Conservation (phyloP, 352 stramenopile species). For the Phytophthora ohioensis region DNA sequence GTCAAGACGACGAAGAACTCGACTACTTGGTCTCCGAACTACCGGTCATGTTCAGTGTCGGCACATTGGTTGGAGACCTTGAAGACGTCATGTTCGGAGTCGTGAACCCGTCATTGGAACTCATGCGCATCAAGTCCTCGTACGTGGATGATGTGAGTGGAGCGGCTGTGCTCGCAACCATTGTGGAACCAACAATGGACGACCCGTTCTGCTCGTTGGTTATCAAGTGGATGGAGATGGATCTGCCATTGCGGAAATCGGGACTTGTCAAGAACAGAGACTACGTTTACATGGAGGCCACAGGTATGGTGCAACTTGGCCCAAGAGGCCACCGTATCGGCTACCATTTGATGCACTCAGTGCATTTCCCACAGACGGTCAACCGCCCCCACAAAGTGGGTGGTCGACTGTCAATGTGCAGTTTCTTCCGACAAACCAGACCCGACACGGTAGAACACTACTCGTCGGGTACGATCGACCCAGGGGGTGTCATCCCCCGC, state of each 20-base stretch:
- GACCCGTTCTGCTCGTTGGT: slow-evolving; percentile 59
- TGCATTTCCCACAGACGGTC: slow-evolving; percentile 52
- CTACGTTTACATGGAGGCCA: slow-evolving; percentile 61
- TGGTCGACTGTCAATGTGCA: slow-evolving; percentile 44
- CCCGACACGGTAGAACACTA: slow-evolving; percentile 45
- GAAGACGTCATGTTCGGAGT: slow-evolving; percentile 56
- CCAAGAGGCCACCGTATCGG: slow-evolving; percentile 55
- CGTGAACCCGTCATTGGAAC: slow-evolving; percentile 43
- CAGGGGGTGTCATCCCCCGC: slow-evolving; percentile 45
- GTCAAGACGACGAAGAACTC: slow-evolving; percentile 11
- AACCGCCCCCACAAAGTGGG: slow-evolving; percentile 33
- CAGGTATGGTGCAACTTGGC: slow-evolving; percentile 45
- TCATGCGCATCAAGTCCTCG: slow-evolving; percentile 52
- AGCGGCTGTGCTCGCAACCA: slow-evolving; percentile 46
- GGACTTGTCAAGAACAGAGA: slow-evolving; percentile 51
- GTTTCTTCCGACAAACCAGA: slow-evolving; percentile 44
- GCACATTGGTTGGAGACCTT: slow-evolving; percentile 38
- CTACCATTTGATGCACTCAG: slow-evolving; percentile 70
- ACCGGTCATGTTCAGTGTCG: slow-evolving; percentile 40
- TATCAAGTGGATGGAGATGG: slow-evolving; percentile 51
- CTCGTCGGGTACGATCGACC: slow-evolving; percentile 45
- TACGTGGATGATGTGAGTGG: slow-evolving; percentile 55
- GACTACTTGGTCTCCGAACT: slow-evolving; percentile 33
- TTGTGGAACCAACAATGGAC: slow-evolving; percentile 52
- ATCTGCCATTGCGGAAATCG: slow-evolving; percentile 33